Percentiles rank a stretch among this genome's conserved stretches.
phyloP scores from a whole-genome alignment of 371 early-diverging fungal genomes.

The Choanephora cucurbitarum region DNA sequence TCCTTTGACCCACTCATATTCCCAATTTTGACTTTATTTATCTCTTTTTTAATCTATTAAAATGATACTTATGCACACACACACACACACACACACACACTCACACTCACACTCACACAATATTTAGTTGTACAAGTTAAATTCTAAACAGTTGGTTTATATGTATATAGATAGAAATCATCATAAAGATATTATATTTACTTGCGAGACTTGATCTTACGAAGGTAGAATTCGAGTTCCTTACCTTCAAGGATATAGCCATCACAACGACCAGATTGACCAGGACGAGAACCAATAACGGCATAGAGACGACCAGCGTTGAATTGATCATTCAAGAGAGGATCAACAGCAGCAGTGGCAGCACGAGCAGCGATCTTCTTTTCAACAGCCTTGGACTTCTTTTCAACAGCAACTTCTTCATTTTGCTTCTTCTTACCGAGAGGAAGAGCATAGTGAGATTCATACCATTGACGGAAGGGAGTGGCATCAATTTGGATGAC shows the following conservation, averaged over 20 bases:
- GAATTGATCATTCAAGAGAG: slow-evolving; percentile 91
- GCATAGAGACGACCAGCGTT: slow-evolving; percentile 95
- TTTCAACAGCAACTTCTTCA: slow-evolving; percentile 66
- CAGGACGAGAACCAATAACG: slow-evolving; percentile 96
- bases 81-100: no score
- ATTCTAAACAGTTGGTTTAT: no score
- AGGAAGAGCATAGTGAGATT: slow-evolving; percentile 89
- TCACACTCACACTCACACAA: no score
- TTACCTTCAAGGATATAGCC: slow-evolving; percentile 99
- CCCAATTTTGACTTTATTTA: no score
- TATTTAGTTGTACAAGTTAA: no score
- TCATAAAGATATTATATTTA: no score
- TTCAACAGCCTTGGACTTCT: slow-evolving; percentile 87
- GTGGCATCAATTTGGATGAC: slow-evolving; percentile 98
- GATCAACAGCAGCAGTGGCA: slow-evolving; percentile 82
- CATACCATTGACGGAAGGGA: slow-evolving; percentile 98
- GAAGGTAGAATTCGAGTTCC: slow-evolving; percentile 95
- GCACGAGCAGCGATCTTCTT: slow-evolving; percentile 87
- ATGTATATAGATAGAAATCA: no score
- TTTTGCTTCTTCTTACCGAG: slow-evolving; percentile 24
- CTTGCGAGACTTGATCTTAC: slow-evolving; percentile 75
- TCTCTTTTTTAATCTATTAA: no score
- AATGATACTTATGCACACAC: no score
- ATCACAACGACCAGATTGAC: slow-evolving; percentile 98
- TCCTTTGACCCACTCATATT: no score